These are phyloP conservation scores for Colletotrichum incanum DNA, from an alignment of 2,329 filamentous ascomycete genomes.

Conservation along the genomic window DNA sequence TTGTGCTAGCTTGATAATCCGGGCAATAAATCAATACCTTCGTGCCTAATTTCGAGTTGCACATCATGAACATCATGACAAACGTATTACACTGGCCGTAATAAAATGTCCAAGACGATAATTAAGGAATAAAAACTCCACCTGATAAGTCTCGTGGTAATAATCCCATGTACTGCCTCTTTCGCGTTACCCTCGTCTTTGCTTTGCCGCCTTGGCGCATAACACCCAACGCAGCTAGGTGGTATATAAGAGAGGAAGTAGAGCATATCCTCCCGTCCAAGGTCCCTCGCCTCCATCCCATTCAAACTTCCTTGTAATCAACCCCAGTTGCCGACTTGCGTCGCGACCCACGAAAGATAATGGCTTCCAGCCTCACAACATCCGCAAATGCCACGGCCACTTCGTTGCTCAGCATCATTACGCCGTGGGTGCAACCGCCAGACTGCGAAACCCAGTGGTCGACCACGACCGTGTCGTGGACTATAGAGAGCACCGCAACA, in stretches of 20 bases:
- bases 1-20: too few relatives aligned
- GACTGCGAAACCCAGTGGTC: slow-evolving; percentile 17
- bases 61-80: too few relatives aligned
- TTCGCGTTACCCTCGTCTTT: slow-evolving; percentile 9
- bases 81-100: too few relatives aligned
- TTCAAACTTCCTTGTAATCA: not conserved
- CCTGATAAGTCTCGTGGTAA: too few relatives aligned
- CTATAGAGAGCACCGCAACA: not conserved
- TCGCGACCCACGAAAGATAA: not conserved
- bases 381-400: not conserved
- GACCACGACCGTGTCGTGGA: not conserved
- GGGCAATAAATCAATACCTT: too few relatives aligned
- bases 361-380: not conserved
- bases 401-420: slow-evolving; percentile 25
- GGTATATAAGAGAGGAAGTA: slow-evolving; percentile 10
- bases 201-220: slow-evolving; percentile 26
- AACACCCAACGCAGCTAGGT: not conserved
- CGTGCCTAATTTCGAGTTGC: too few relatives aligned
- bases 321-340: not conserved
- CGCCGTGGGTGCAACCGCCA: slow-evolving; percentile 27
- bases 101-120: too few relatives aligned
- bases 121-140: too few relatives aligned
- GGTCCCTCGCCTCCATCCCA: not conserved
- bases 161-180: not conserved
- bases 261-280: not conserved